Conservation (phyloP, 192 early-diverging fungal genomes). For the Rhizophagus sp. region DNA sequence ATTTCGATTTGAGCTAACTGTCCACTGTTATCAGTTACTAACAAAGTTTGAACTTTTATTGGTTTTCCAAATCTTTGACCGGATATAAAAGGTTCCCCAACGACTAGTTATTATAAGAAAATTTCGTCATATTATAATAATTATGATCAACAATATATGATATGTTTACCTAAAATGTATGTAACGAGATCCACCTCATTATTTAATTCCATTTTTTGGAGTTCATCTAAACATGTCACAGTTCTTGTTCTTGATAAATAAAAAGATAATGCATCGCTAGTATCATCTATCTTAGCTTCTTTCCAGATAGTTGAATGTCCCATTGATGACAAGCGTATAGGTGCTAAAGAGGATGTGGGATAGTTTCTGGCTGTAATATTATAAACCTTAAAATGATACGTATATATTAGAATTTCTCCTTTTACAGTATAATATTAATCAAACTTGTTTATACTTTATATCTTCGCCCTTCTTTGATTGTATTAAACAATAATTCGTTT, state of each 20-base stretch:
- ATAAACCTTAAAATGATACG: slow-evolving; percentile 30
- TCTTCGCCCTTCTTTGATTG: slow-evolving; percentile 56
- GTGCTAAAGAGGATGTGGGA: slow-evolving; percentile 2
- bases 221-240: slow-evolving; percentile 7
- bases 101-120: slow-evolving; percentile 10
- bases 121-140: too few relatives aligned
- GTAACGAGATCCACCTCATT: slow-evolving; percentile 53
- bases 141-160: not conserved
- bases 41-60: slow-evolving; percentile 18
- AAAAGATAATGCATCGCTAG: slow-evolving; percentile 10
- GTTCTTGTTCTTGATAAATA: slow-evolving; percentile 43
- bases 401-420: slow-evolving; percentile 10
- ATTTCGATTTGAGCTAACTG: slow-evolving; percentile 34
- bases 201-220: slow-evolving; percentile 21
- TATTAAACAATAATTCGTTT: slow-evolving; percentile 36
- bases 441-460: slow-evolving; percentile 41
- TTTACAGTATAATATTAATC: slow-evolving; percentile 6
- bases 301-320: slow-evolving; percentile 35
- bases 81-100: slow-evolving; percentile 4
- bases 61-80: not conserved
- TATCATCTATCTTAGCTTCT: slow-evolving; percentile 21
- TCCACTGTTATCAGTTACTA: slow-evolving; percentile 30
- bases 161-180: slow-evolving; percentile 41
- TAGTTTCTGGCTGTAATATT: slow-evolving; percentile 24
- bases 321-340: slow-evolving; percentile 25